These are phyloP conservation scores for Volvox reticuliferus DNA, from an alignment of 139 green algal species.

Conservation along the genomic window DNA sequence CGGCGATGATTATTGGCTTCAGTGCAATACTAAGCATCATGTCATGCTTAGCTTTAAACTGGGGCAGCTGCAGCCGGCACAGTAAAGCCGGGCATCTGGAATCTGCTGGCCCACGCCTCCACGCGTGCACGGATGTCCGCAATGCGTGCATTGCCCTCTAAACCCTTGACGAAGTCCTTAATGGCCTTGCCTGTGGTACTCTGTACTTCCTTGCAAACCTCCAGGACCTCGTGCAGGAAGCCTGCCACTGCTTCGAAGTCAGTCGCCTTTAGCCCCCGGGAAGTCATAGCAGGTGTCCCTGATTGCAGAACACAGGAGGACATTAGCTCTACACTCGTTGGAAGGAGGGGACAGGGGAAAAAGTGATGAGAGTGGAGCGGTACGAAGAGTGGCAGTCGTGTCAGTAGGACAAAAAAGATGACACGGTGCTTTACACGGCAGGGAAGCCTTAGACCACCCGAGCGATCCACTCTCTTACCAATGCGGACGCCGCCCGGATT, in stretches of 20 bases:
- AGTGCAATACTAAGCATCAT: no score
- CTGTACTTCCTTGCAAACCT: conserved; percentile 87
- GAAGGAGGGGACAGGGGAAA: no score
- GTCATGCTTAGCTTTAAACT: background rate
- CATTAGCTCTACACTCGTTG: no score
- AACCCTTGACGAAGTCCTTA: conserved; percentile 82
- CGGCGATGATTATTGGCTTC: no score
- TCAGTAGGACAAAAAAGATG: no score
- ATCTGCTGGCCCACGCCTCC: conserved; percentile 62
- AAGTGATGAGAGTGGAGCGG: no score
- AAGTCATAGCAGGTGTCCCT: conserved; percentile 95
- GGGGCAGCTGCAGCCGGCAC: background rate
- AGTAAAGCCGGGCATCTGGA: conserved; percentile 73
- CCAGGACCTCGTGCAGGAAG: conserved; percentile 84
- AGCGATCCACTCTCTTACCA: conserved; percentile 50
- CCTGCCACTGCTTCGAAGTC: conserved; percentile 90
- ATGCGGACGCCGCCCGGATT: conserved; percentile 97
- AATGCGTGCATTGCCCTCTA: conserved; percentile 56
- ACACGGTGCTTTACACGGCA: no score
- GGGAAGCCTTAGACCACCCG: no score
- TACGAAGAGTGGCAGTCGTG: no score
- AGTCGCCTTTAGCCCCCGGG: conserved; percentile 90
- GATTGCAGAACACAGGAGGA: background rate
- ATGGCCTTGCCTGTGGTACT: conserved; percentile 84
- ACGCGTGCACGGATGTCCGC: conserved; percentile 60